Percentiles rank a stretch among this genome's conserved stretches.
Evolutionary conservation across 306 rosid species (phyloP).

Genomic region (Trifolium pratense): DNA sequence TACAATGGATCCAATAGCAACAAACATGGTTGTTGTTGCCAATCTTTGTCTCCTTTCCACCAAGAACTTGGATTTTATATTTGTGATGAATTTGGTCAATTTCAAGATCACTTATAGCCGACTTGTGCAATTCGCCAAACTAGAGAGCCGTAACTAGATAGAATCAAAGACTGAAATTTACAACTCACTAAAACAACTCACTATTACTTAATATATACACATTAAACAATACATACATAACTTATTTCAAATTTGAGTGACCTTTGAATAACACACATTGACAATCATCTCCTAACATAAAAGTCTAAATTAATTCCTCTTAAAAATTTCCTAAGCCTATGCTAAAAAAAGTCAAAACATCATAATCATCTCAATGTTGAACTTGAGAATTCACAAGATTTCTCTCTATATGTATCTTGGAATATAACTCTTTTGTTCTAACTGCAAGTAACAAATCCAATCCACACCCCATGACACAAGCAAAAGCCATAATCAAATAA

Average conservation of each 20-base stretch:
- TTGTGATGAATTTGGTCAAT: too few species aligned
- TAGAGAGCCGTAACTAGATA: too few species aligned
- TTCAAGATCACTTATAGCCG: too few species aligned
- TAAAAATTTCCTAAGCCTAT: not conserved
- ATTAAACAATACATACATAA: not conserved
- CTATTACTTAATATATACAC: not conserved
- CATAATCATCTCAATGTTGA: slow-evolving; percentile 17
- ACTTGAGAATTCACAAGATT: not conserved
- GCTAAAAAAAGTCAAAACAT: not conserved
- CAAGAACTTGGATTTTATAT: too few species aligned
- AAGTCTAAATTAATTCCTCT: not conserved
- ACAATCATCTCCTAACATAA: slow-evolving; percentile 1
- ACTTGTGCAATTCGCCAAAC: too few species aligned
- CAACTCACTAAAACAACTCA: not conserved
- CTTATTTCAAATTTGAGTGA: not conserved
- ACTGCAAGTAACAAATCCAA: slow-evolving; percentile 38
- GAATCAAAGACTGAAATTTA: too few species aligned
- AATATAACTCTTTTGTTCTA: slow-evolving; percentile 46
- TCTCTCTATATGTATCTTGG: slow-evolving; percentile 40
- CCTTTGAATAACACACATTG: not conserved
- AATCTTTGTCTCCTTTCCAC: too few species aligned
- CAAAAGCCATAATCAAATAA: slow-evolving; percentile 43
- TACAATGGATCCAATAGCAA: too few species aligned
- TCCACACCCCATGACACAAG: slow-evolving; percentile 45
- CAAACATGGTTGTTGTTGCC: too few species aligned